Conservation (phyloP, 805 yeast genomes). For the Saccharomycopsis oosterbeekiorum region DNA sequence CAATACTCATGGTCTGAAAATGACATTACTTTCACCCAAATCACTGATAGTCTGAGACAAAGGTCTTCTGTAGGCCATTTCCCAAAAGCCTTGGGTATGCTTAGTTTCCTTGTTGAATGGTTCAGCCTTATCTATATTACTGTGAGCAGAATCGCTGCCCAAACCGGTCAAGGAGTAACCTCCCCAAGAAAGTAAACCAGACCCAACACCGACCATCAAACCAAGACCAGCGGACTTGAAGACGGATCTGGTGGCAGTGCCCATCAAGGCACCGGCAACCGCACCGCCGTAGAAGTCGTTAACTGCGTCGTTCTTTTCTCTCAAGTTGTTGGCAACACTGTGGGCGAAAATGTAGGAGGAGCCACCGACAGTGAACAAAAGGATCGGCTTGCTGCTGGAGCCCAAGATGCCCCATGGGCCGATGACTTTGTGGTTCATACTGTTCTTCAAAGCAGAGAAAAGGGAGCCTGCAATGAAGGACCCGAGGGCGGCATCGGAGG, state of each 20-base stretch:
- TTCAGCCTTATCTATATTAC: slow-evolving; percentile 22
- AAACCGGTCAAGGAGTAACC: slow-evolving; percentile 40
- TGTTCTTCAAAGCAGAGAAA: slow-evolving; percentile 40
- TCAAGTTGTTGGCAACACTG: slow-evolving; percentile 44
- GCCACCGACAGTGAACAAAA: slow-evolving; percentile 33
- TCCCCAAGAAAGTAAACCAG: slow-evolving; percentile 44
- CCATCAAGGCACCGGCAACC: slow-evolving; percentile 36
- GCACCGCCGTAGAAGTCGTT: slow-evolving; percentile 43
- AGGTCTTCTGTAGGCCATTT: slow-evolving; percentile 71
- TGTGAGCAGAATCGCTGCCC: slow-evolving; percentile 30
- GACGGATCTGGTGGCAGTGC: slow-evolving; percentile 28
- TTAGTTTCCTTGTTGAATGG: slow-evolving; percentile 25
- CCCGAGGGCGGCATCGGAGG: slow-evolving; percentile 36
- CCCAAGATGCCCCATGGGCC: slow-evolving; percentile 28
- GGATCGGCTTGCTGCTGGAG: slow-evolving; percentile 25
- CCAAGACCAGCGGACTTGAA: slow-evolving; percentile 39
- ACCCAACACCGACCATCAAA: slow-evolving; percentile 32
- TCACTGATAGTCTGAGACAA: slow-evolving; percentile 68
- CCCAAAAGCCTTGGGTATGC: slow-evolving; percentile 62
- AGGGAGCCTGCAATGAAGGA: slow-evolving; percentile 38
- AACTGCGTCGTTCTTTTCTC: slow-evolving; percentile 53
- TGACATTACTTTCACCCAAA: slow-evolving; percentile 37
- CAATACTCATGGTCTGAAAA: slow-evolving; percentile 29
- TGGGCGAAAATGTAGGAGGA: slow-evolving; percentile 34
- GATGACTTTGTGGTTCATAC: slow-evolving; percentile 33